phyloP scores from a whole-genome alignment of 2,329 filamentous ascomycete genomes.

The Alternaria arbusti region DNA sequence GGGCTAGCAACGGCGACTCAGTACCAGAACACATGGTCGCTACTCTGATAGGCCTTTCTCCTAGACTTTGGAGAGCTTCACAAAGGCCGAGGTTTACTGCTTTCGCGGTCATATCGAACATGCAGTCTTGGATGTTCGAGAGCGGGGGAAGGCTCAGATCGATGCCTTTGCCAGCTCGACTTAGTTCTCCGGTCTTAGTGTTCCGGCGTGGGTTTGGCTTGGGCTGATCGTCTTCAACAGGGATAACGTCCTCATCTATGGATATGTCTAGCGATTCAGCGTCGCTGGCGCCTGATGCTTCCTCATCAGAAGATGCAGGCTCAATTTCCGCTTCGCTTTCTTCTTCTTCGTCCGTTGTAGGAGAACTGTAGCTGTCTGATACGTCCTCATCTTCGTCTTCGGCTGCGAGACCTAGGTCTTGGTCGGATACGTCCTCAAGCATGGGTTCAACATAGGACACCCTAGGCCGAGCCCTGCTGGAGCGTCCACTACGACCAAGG shows the following conservation, averaged over 20 bases:
- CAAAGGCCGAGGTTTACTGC: conserved; percentile 43
- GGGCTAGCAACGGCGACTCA: conserved; percentile 72
- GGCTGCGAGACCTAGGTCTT: background rate
- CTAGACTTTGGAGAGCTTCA: conserved; percentile 44
- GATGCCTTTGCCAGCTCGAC: conserved; percentile 25
- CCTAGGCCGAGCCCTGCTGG: conserved; percentile 11
- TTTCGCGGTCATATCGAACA: conserved; percentile 55
- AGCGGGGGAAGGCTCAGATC: conserved; percentile 55
- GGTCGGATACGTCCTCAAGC: conserved; percentile 5
- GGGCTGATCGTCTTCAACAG: conserved; percentile 3
- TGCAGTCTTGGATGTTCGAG: conserved; percentile 56
- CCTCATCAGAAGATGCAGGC: background rate
- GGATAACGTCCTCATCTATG: background rate
- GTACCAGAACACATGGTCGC: conserved; percentile 82
- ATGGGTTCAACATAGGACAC: conserved; percentile 17
- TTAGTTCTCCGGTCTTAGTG: background rate
- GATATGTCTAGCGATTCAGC: background rate
- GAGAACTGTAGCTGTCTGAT: background rate
- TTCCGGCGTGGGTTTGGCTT: background rate
- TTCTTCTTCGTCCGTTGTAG: background rate
- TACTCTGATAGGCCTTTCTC: conserved; percentile 56
- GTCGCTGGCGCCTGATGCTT: background rate
- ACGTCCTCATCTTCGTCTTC: conserved; percentile 2
- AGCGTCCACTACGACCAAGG: background rate
- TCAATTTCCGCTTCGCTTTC: conserved; percentile 4